Evolutionary conservation across 202 grass and related monocot species (phyloP).

Genomic region (Saccharum hybrid): DNA sequence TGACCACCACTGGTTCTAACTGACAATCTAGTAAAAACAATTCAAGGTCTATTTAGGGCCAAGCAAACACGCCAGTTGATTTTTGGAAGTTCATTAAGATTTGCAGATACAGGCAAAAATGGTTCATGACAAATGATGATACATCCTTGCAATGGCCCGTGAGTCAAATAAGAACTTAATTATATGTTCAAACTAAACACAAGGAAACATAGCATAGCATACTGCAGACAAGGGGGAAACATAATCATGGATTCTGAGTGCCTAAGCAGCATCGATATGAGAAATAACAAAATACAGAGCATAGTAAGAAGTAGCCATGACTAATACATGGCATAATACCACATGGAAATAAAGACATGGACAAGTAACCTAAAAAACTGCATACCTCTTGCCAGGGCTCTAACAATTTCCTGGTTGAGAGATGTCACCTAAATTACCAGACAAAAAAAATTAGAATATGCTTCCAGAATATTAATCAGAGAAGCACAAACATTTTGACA

Average conservation of each 20-base stretch:
- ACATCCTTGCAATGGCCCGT: slow-evolving; percentile 1
- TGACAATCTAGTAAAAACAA: slow-evolving; percentile 19
- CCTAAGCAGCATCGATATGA: background rate
- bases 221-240: slow-evolving; percentile 15
- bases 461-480: slow-evolving; percentile 26
- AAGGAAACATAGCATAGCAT: slow-evolving; percentile 30
- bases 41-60: slow-evolving; percentile 30
- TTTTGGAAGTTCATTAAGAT: slow-evolving; percentile 21
- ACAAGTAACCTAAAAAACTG: slow-evolving; percentile 2
- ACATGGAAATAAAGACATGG: slow-evolving; percentile 26
- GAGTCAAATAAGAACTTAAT: slow-evolving; percentile 1
- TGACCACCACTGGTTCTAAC: slow-evolving; percentile 9
- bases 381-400: slow-evolving; percentile 87
- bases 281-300: background rate
- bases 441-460: slow-evolving; percentile 29
- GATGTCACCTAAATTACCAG: slow-evolving; percentile 73
- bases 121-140: slow-evolving; percentile 20
- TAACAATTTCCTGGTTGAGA: slow-evolving; percentile 97
- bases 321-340: background rate
- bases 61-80: slow-evolving; percentile 5
- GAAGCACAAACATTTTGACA: slow-evolving; percentile 5
- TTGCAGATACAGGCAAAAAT: background rate
- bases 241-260: slow-evolving; percentile 24
- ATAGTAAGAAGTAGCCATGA: background rate
- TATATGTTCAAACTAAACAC: slow-evolving; percentile 10